These are phyloP conservation scores for Leishmania turanica DNA, from an alignment of 208 protist species.

Conservation along the genomic window DNA sequence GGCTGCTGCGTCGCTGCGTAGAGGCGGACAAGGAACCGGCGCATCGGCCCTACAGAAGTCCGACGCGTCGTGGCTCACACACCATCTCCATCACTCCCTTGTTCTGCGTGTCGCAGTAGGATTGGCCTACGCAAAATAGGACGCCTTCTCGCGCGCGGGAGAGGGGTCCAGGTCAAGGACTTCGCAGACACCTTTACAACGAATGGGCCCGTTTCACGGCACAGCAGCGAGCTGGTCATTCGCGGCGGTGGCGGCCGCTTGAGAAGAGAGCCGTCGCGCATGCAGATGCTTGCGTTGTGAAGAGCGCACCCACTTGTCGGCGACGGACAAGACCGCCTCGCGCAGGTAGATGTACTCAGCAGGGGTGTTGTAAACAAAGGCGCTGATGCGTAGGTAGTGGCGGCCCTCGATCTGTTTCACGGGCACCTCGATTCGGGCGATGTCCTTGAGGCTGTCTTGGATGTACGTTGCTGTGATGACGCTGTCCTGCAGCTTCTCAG, in stretches of 20 bases:
- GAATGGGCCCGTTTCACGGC: slow-evolving; percentile 62
- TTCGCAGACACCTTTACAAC: slow-evolving; percentile 57
- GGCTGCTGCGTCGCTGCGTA: neutral
- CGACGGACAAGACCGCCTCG: slow-evolving; percentile 70
- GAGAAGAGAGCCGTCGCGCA: neutral
- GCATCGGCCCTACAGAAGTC: neutral
- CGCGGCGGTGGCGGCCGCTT: neutral
- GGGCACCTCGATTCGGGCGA: slow-evolving; percentile 85
- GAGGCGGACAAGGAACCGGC: neutral
- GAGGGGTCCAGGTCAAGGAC: slow-evolving; percentile 52
- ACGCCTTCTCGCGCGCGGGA: slow-evolving; percentile 46
- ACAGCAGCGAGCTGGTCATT: slow-evolving; percentile 14
- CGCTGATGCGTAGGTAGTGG: slow-evolving; percentile 86
- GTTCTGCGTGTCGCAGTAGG: neutral
- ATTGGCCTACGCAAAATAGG: neutral
- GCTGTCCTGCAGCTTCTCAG: slow-evolving; percentile 64
- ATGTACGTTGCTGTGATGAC: slow-evolving; percentile 78
- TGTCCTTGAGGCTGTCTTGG: slow-evolving; percentile 77
- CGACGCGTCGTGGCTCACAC: neutral
- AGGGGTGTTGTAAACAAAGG: slow-evolving; percentile 90
- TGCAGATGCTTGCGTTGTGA: slow-evolving; percentile 23
- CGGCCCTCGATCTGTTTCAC: slow-evolving; percentile 83
- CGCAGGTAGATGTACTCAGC: slow-evolving; percentile 85
- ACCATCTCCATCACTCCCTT: neutral
- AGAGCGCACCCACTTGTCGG: slow-evolving; percentile 48